Percentiles rank a stretch among this genome's conserved stretches.
Evolutionary conservation across 2,329 filamentous ascomycete species (phyloP).

Genomic region (Zymoseptoria ardabiliae): DNA sequence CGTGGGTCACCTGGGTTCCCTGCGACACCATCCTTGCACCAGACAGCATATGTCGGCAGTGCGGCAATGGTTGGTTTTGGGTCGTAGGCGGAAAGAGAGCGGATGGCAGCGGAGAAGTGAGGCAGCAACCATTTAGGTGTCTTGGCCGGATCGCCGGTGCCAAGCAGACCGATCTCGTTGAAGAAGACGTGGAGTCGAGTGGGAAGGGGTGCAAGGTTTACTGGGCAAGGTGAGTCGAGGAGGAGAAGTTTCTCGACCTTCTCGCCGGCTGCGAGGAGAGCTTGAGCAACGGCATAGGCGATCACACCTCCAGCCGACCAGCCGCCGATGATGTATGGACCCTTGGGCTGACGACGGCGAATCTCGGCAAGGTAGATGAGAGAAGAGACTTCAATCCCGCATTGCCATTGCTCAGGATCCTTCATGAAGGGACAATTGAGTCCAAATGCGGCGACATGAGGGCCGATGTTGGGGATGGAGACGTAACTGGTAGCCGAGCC

Average conservation of each 20-base stretch:
- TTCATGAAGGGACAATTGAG: slow-evolving; percentile 68
- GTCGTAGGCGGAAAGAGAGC: slow-evolving; percentile 61
- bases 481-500: slow-evolving; percentile 62
- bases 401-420: slow-evolving; percentile 57
- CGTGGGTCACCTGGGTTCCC: slow-evolving; percentile 56
- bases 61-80: slow-evolving; percentile 56
- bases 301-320: slow-evolving; percentile 52
- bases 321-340: slow-evolving; percentile 49
- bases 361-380: slow-evolving; percentile 62
- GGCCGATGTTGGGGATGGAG: slow-evolving; percentile 48
- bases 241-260: slow-evolving; percentile 45
- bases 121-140: slow-evolving; percentile 66
- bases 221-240: slow-evolving; percentile 48
- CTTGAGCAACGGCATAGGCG: slow-evolving; percentile 45
- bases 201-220: slow-evolving; percentile 44
- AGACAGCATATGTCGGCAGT: slow-evolving; percentile 58
- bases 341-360: slow-evolving; percentile 60
- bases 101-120: slow-evolving; percentile 64
- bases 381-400: slow-evolving; percentile 59
- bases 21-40: slow-evolving; percentile 68
- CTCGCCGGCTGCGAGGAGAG: slow-evolving; percentile 43
- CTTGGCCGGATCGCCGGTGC: slow-evolving; percentile 51
- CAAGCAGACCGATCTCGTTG: slow-evolving; percentile 63
- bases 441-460: slow-evolving; percentile 45
- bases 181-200: slow-evolving; percentile 63